Evolutionary conservation across 2,329 filamentous ascomycete genomes (phyloP).

Genomic region (Arachnopeziza araneosa): DNA sequence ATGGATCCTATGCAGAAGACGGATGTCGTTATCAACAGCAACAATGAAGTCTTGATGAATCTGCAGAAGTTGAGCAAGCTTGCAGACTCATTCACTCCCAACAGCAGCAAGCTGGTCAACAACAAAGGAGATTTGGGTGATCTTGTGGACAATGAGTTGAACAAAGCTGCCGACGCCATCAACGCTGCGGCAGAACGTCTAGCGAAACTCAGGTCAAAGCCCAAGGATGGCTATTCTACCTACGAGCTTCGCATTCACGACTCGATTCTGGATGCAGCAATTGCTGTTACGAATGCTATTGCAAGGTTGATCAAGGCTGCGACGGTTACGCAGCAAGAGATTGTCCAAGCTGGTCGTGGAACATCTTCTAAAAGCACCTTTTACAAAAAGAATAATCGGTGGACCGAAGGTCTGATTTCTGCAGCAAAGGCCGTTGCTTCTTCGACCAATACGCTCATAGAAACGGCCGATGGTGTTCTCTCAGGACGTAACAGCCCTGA

Average conservation of each 20-base stretch:
- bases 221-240: conserved; percentile 89
- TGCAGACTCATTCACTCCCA: conserved; percentile 85
- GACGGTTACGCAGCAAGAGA: conserved; percentile 89
- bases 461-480: conserved; percentile 94
- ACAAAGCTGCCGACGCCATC: conserved; percentile 91
- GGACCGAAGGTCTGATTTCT: conserved; percentile 96
- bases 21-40: conserved; percentile 95
- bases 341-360: conserved; percentile 87
- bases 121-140: conserved; percentile 84
- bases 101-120: conserved; percentile 72
- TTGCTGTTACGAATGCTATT: conserved; percentile 90
- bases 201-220: conserved; percentile 90
- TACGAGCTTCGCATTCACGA: conserved; percentile 97
- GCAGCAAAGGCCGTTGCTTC: conserved; percentile 93
- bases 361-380: conserved; percentile 85
- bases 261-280: conserved; percentile 86
- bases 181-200: conserved; percentile 85
- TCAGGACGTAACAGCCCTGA: conserved; percentile 88
- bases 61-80: conserved; percentile 91
- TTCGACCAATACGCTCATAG: conserved; percentile 93
- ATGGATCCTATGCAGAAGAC: conserved; percentile 90
- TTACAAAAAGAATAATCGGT: conserved; percentile 99
- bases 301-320: conserved; percentile 92
- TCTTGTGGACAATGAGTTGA: conserved; percentile 85
- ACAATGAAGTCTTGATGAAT: conserved; percentile 91